phyloP scores from a whole-genome alignment of 179 eudicot species.

The Corrigiola litoralis region DNA sequence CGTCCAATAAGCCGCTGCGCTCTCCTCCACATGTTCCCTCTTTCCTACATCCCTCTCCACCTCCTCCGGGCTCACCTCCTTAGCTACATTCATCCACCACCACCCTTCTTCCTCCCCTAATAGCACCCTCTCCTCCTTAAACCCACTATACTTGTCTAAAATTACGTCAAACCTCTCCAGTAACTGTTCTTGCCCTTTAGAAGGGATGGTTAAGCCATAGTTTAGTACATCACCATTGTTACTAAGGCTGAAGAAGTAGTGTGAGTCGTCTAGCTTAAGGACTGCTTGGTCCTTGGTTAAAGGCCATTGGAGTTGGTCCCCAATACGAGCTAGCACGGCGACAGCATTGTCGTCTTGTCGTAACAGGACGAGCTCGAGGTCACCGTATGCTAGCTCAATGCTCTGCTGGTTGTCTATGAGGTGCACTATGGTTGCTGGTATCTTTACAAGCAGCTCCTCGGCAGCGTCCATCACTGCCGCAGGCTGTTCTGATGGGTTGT shows the following conservation, averaged over 20 bases:
- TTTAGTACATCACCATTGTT: constrained; percentile 33
- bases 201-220: constrained; percentile 63
- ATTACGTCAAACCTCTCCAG: constrained; percentile 42
- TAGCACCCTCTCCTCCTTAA: constrained; percentile 42
- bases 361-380: constrained; percentile 47
- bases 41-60: constrained; percentile 29
- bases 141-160: constrained; percentile 50
- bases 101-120: constrained; percentile 23
- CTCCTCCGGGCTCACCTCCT: constrained; percentile 49
- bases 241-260: constrained; percentile 58
- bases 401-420: constrained; percentile 61
- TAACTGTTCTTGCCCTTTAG: constrained; percentile 47
- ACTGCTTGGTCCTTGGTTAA: constrained; percentile 65
- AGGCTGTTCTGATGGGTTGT: not conserved
- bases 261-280: constrained; percentile 69
- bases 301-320: constrained; percentile 74
- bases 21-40: constrained; percentile 41
- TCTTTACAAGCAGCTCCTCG: constrained; percentile 50
- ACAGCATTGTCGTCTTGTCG: constrained; percentile 47
- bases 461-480: constrained; percentile 28
- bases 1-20: constrained; percentile 72
- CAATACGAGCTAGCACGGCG: constrained; percentile 60
- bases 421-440: constrained; percentile 54
- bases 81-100: constrained; percentile 41
- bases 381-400: constrained; percentile 65